phyloP scores from a whole-genome alignment of 352 stramenopile genomes.

The Globisporangium irregulare region DNA sequence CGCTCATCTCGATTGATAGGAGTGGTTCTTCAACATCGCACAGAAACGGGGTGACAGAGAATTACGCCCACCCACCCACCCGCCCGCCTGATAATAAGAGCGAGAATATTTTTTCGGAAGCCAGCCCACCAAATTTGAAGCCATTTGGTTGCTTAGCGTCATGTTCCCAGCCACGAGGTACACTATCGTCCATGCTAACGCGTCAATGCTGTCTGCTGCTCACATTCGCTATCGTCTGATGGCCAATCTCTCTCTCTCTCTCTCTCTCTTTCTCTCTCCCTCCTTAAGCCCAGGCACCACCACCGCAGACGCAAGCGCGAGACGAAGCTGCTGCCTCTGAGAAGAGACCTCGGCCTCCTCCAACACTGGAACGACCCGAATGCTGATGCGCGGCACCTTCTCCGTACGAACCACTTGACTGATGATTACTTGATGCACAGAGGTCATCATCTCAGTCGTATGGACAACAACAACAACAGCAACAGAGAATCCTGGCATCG shows the following conservation, averaged over 20 bases:
- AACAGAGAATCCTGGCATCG: neutral
- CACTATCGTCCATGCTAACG: neutral
- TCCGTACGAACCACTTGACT: neutral
- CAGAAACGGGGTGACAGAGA: neutral
- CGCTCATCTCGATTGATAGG: slow-evolving; percentile 1
- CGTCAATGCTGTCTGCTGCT: neutral
- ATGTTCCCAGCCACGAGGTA: neutral
- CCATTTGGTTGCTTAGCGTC: neutral
- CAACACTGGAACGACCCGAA: neutral
- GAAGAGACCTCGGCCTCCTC: neutral
- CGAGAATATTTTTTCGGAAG: too few relatives aligned
- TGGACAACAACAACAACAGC: too few relatives aligned
- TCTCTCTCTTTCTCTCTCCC: too few relatives aligned
- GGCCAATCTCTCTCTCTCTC: too few relatives aligned
- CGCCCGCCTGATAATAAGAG: too few relatives aligned
- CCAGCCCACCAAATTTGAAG: neutral
- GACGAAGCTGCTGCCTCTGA: neutral
- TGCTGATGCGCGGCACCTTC: neutral
- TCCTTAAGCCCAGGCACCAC: neutral
- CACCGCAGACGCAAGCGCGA: neutral
- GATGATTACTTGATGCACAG: neutral
- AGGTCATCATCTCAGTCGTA: neutral
- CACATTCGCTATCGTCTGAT: too few relatives aligned
- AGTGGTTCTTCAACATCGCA: slow-evolving; percentile 2
- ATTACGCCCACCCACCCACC: neutral